Percentiles rank a stretch among this genome's conserved stretches.
Conservation (phyloP, 1,284 basidiomycete genomes). For the Pholiota adiposa region DNA sequence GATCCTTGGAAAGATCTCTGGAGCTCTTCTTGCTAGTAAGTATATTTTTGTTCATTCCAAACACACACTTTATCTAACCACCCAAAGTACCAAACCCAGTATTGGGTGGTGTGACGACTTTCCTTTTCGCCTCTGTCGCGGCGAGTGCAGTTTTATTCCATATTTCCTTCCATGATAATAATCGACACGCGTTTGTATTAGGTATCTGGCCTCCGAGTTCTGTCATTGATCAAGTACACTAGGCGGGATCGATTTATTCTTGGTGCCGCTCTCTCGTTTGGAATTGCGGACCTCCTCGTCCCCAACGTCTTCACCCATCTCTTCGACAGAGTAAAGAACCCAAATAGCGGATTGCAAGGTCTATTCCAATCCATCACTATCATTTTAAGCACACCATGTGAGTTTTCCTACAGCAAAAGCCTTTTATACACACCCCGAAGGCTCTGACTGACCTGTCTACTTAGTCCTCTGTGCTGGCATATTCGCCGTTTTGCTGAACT, state of each 20-base stretch:
- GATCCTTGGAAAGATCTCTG: conserved; percentile 78
- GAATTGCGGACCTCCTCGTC: conserved; percentile 69
- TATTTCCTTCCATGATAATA: too few relatives aligned
- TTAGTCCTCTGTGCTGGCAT: not conserved
- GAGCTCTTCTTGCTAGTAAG: conserved; percentile 68
- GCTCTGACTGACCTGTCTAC: too few relatives aligned
- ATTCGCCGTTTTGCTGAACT: not conserved
- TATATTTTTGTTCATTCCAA: not conserved
- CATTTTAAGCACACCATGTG: conserved; percentile 78
- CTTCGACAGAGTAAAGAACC: conserved; percentile 66
- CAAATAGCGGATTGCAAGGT: conserved; percentile 65
- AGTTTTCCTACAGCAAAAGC: conserved; percentile 29
- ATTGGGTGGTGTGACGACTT: conserved; percentile 83
- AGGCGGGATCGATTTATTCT: conserved; percentile 80
- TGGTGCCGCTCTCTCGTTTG: conserved; percentile 72
- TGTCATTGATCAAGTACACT: conserved; percentile 67
- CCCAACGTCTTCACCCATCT: conserved; percentile 66
- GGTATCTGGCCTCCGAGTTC: conserved; percentile 70
- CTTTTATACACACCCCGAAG: not conserved
- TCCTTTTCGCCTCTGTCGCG: conserved; percentile 68
- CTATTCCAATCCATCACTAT: conserved; percentile 81
- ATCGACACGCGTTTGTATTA: not conserved
- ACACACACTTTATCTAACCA: not conserved
- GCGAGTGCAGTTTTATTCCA: conserved; percentile 25
- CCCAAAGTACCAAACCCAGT: conserved; percentile 69